A percentile compares a stretch with the other conserved stretches of the same genome.
Evolutionary conservation across 2,329 filamentous ascomycete genomes (phyloP).

Genomic region (Claviceps digitariae): DNA sequence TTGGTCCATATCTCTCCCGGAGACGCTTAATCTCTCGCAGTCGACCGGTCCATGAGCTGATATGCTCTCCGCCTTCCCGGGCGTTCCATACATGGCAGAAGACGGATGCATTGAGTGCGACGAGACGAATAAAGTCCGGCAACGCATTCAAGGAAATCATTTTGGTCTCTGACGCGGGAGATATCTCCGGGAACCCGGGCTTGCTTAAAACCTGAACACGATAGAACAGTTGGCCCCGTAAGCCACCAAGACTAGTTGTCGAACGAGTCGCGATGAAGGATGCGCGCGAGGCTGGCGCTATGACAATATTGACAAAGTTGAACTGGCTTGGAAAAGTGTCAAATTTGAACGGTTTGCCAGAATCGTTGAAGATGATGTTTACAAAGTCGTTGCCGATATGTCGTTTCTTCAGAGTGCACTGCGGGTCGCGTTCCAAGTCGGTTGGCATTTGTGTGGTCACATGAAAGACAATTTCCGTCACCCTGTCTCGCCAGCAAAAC

Average conservation of each 20-base stretch:
- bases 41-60: slow-evolving; percentile 80
- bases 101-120: slow-evolving; percentile 86
- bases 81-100: slow-evolving; percentile 85
- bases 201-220: slow-evolving; percentile 82
- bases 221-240: slow-evolving; percentile 48
- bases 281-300: slow-evolving; percentile 71
- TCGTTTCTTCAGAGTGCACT: slow-evolving; percentile 73
- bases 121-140: slow-evolving; percentile 71
- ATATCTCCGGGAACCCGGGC: slow-evolving; percentile 81
- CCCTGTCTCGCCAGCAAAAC: slow-evolving; percentile 87
- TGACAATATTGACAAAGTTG: slow-evolving; percentile 94
- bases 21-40: slow-evolving; percentile 74
- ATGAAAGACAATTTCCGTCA: slow-evolving; percentile 92
- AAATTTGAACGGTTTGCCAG: slow-evolving; percentile 76
- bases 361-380: slow-evolving; percentile 97
- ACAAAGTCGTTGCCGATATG: slow-evolving; percentile 98
- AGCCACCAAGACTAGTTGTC: slow-evolving; percentile 13
- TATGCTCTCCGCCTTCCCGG: slow-evolving; percentile 63
- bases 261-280: slow-evolving; percentile 57
- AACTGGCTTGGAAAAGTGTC: slow-evolving; percentile 90
- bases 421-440: slow-evolving; percentile 59
- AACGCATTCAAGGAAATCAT: slow-evolving; percentile 74
- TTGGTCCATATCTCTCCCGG: slow-evolving; percentile 51
- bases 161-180: slow-evolving; percentile 77
- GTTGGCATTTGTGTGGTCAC: slow-evolving; percentile 97